A percentile compares a stretch with the other conserved stretches of the same genome.
Conservation (phyloP, 805 yeast species). For the Candida maesae region DNA sequence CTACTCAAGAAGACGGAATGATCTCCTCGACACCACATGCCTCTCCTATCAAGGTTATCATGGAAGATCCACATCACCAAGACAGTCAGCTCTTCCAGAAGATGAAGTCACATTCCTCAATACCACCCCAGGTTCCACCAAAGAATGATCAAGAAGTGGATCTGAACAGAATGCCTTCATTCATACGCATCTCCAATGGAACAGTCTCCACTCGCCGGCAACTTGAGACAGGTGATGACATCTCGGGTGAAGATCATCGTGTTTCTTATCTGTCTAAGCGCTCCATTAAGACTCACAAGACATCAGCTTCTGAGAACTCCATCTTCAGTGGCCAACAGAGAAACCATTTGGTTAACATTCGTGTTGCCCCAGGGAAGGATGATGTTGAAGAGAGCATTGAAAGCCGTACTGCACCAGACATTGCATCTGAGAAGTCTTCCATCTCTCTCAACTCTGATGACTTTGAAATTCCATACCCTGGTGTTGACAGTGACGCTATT, state of each 20-base stretch:
- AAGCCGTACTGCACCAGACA: neutral
- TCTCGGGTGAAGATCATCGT: conserved; percentile 15
- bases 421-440: neutral
- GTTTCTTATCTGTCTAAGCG: conserved; percentile 24
- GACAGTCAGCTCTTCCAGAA: neutral
- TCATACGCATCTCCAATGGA: conserved; percentile 22
- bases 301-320: conserved; percentile 18
- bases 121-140: neutral
- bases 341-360: conserved; percentile 15
- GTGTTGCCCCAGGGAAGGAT: conserved; percentile 7
- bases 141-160: conserved; percentile 11
- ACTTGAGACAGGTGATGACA: too few relatives aligned
- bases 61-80: conserved; percentile 12
- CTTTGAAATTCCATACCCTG: conserved; percentile 36
- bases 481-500: conserved; percentile 53
- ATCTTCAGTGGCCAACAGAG: conserved; percentile 20
- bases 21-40: conserved; percentile 26
- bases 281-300: conserved; percentile 17
- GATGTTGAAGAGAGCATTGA: neutral
- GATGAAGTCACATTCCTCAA: neutral
- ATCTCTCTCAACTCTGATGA: conserved; percentile 17
- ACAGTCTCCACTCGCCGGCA: conserved; percentile 6
- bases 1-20: conserved; percentile 21
- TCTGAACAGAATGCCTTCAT: conserved; percentile 20
- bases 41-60: conserved; percentile 27